Evolutionary conservation across 1,139 yeast species (phyloP), one percentile per base, ranked within the genome.

Genomic region (Blastobotrys apis): DNA sequence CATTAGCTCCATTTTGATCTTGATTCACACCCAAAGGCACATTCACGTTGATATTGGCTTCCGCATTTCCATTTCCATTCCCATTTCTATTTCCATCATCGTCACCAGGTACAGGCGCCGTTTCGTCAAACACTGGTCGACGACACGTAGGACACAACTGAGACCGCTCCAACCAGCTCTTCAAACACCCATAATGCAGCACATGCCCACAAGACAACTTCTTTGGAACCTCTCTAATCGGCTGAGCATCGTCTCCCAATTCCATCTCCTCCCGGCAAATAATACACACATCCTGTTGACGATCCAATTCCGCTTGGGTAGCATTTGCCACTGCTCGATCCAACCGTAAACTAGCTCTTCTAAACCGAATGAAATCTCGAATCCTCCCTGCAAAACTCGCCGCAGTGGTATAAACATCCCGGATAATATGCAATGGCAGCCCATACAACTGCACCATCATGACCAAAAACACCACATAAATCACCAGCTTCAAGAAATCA

Each of bases 111-210:
- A 15, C 41, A 32, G 33, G 35, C 39, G 20, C 33, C 31, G 22
- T 27, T 16, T 27, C 33, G 4, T 38, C 60, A 37, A 65, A 45
- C 8, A 88, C 95, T n/a, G 82, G 77, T 16, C 82, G 71, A 53
- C 97, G 73, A 64, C 97, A 92, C 46, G 90, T 79, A 0, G 99
- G 98, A 67, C 99, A 92, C 23, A 80, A 77, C 55, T 84, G 94
- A 0, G 96, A 86, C 53, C 95, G 74, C 58, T 86, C 95, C 54
- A 92, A 71, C 99, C 99, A 92, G 55, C 85, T 84, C 59, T 85
- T 84, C 52, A 92, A 73, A 63, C 98, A 92, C 2, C 95, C 92
- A 68, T 84, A 71, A 62, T 92, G 99, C 49, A 92, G 72, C 45
- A 87, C 82, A 64, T 92, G 99, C 16, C 85, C 84, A 68, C 99